Evolutionary conservation across 129 eudicot species (phyloP), one percentile per base, ranked within the genome.

Genomic region (Saposhnikovia divaricata): DNA sequence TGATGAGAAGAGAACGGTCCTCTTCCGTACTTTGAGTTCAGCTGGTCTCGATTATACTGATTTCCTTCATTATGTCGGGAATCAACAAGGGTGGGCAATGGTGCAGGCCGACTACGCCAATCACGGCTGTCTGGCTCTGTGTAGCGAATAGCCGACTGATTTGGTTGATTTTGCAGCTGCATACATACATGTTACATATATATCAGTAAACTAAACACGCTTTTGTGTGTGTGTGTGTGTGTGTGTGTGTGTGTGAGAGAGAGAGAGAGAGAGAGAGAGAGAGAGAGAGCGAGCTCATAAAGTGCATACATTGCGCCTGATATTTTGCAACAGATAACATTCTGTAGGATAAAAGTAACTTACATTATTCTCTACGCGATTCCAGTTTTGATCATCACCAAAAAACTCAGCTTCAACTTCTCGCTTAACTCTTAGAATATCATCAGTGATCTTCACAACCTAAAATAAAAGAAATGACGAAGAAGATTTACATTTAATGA

Each of bases 101-200:
- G 96, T 19, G 92, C 77, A 77, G 99, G 77, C 18, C 99, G 92
- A 77, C 83, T 89, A 83, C 92, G 99, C 99, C 99, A 96, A 85
- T 95, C 97, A 55, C 97, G 93, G 75, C 82, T 90, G 83, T 96
- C 98, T 18, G 90, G 98, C 79, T 96, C 97, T 77, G 96, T 77
- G 61, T 89, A 87, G 76, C 98, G 97, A 77, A 75, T 65, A 85
- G 85, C 93, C 31, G 87, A 72, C 85, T 85, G 99, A 82, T 53
- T 72, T 68, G 86, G 78, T 83, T 84, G 99, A 85, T 45, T 68
- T 72, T 84, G 89, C 70, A 76, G 80, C 96, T 90, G 87, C 38
- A 78, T 18, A 70, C 19, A 51, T 63, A 66, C 40, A 61, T 9
- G 81, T 21, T 65, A n/a, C 47, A n/a, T 74, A 47, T 11, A 47